Conservation (phyloP, 495 filamentous ascomycete species). For the Aspergillus affinis region DNA sequence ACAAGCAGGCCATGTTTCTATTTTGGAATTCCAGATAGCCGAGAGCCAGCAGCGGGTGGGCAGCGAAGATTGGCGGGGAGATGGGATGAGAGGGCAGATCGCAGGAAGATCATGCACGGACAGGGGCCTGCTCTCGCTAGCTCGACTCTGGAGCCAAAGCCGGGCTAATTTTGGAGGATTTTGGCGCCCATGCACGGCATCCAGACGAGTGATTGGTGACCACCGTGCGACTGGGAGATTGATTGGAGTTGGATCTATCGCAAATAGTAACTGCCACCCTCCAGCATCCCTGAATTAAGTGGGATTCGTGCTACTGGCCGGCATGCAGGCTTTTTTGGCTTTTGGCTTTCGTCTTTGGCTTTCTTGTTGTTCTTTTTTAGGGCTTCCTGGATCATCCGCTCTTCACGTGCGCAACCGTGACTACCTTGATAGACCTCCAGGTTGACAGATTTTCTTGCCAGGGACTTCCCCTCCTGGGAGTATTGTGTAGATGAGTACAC, state of each 20-base stretch:
- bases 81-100: slow-evolving; percentile 18
- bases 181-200: slow-evolving; percentile 22
- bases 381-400: not conserved
- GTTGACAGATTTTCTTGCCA: too few species aligned
- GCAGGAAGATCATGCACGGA: slow-evolving; percentile 8
- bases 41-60: slow-evolving; percentile 5
- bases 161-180: slow-evolving; percentile 31
- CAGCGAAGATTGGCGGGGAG: slow-evolving; percentile 15
- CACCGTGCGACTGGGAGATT: slow-evolving; percentile 13
- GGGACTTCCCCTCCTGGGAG: too few species aligned
- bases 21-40: slow-evolving; percentile 22
- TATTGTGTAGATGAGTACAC: not conserved
- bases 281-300: not conserved
- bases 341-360: not conserved
- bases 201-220: slow-evolving; percentile 16
- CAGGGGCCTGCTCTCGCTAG: slow-evolving; percentile 6
- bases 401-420: not conserved
- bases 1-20: slow-evolving; percentile 24
- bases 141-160: not conserved
- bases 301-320: slow-evolving; percentile 3
- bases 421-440: too few species aligned
- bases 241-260: slow-evolving; percentile 16
- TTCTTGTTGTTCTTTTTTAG: slow-evolving; percentile 3
- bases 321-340: not conserved
- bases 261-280: slow-evolving; percentile 5